Conservation (phyloP, 345 rosid genomes). For the Carallia brachiata region DNA sequence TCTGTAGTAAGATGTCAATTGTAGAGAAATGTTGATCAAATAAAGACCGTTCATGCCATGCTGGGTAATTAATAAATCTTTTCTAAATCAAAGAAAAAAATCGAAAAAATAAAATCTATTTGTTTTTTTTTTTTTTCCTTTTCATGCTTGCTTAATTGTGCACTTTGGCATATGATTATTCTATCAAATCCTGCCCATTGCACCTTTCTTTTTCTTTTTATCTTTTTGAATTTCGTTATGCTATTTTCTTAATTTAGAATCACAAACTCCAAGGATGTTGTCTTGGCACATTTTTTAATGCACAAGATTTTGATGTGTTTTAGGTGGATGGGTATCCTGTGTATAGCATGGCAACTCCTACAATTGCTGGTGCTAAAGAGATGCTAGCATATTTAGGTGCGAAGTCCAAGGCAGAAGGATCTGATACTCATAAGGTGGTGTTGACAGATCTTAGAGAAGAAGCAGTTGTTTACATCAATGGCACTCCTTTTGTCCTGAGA, state of each 20-base stretch:
- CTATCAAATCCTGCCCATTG: no score
- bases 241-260: neutral
- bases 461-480: conserved; percentile 88
- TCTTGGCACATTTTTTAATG: neutral
- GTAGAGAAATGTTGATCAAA: no score
- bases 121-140: no score
- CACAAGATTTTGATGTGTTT: conserved; percentile 19
- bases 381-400: conserved; percentile 83
- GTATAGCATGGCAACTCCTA: conserved; percentile 98
- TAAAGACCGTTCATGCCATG: no score
- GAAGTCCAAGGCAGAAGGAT: conserved; percentile 51
- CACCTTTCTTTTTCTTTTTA: no score
- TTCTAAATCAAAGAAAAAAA: no score
- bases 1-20: no score
- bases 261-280: neutral
- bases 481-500: conserved; percentile 86
- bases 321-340: conserved; percentile 92
- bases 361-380: conserved; percentile 77
- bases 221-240: no score
- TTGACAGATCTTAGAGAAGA: conserved; percentile 94
- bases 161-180: no score
- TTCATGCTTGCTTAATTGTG: no score
- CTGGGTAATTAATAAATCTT: no score
- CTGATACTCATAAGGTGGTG: conserved; percentile 46
- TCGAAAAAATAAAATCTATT: no score